These are phyloP conservation scores for Mikania micrantha DNA, from an alignment of 129 eudicot genomes.

Conservation along the genomic window DNA sequence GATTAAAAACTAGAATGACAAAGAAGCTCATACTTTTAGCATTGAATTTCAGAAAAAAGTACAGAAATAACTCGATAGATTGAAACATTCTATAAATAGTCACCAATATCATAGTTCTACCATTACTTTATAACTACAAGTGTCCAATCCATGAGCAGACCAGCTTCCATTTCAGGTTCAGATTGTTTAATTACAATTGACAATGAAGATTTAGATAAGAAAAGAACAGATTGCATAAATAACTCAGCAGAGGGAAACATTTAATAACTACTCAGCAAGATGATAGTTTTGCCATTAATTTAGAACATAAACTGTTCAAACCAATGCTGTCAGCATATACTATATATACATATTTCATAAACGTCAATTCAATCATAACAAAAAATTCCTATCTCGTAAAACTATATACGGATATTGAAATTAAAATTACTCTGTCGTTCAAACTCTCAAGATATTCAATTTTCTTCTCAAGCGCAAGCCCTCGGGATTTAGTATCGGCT, in stretches of 20 bases:
- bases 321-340: neutral
- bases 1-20: neutral
- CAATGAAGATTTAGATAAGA: neutral
- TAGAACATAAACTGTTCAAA: neutral
- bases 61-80: too few relatives aligned
- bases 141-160: neutral
- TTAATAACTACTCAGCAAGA: constrained; percentile 1
- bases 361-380: neutral
- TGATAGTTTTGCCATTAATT: neutral
- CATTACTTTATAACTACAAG: too few relatives aligned
- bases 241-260: neutral
- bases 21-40: constrained; percentile 1
- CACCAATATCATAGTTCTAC: too few relatives aligned
- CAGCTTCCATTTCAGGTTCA: neutral
- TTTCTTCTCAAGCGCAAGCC: constrained; percentile 67
- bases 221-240: neutral
- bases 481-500: constrained; percentile 59
- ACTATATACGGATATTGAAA: neutral
- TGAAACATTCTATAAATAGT: too few relatives aligned
- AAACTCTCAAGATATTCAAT: constrained; percentile 83
- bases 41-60: neutral
- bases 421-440: constrained; percentile 56
- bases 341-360: neutral
- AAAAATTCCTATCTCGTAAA: neutral
- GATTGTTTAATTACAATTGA: neutral